phyloP scores from a whole-genome alignment of 2,329 filamentous ascomycete species.

The Penicillium sp. region DNA sequence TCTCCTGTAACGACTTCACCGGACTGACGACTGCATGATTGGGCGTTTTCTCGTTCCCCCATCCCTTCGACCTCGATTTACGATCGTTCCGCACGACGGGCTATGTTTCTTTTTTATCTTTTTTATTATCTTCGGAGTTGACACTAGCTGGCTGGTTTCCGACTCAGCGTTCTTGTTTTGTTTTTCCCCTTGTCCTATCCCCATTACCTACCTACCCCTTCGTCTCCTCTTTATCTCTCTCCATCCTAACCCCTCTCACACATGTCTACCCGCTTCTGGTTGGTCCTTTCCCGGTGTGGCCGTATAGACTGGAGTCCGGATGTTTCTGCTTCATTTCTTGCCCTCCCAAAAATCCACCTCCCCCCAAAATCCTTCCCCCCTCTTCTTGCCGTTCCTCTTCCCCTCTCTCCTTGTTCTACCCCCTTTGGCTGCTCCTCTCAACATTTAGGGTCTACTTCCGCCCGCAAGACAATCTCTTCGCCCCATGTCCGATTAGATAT shows the following conservation, averaged over 20 bases:
- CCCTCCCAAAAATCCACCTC: background rate
- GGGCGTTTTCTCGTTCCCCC: constrained; percentile 35
- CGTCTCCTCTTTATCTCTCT: constrained; percentile 2
- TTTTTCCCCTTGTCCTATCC: background rate
- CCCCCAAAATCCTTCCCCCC: background rate
- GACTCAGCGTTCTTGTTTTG: constrained; percentile 31
- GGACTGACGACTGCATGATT: constrained; percentile 44
- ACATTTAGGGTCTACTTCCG: constrained; percentile 33
- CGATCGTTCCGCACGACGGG: constrained; percentile 22
- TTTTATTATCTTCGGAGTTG: constrained; percentile 24
- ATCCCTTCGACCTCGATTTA: constrained; percentile 12
- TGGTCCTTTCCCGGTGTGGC: constrained; percentile 6
- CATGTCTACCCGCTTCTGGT: background rate
- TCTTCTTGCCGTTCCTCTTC: constrained; percentile 1
- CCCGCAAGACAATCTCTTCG: constrained; percentile 16
- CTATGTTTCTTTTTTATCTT: constrained; percentile 15
- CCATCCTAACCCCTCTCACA: background rate
- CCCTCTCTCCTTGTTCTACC: background rate
- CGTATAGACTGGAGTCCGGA: constrained; percentile 17
- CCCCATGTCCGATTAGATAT: constrained; percentile 24
- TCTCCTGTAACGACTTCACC: constrained; percentile 42
- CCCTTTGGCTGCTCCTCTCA: background rate
- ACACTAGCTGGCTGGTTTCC: constrained; percentile 35
- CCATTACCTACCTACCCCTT: background rate
- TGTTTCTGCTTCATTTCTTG: constrained; percentile 3